Base-by-base conservation (phyloP, 2,329 filamentous ascomycete genomes). In the Talaromyces sp. region DNA sequence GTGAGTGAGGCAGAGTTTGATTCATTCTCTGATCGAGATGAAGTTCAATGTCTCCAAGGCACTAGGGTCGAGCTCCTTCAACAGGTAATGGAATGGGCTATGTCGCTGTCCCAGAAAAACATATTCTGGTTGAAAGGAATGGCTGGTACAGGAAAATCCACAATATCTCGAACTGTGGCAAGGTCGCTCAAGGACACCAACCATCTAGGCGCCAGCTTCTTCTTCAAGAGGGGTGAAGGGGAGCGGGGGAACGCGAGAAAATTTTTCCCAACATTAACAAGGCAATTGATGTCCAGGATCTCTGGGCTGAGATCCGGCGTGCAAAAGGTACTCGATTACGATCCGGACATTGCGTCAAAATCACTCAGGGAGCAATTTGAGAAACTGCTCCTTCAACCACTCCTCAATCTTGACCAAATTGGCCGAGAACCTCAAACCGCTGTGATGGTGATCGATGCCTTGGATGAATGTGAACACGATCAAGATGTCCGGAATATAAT, bases 401-500 rank as follows among this genome's bases (percentile, higher is more conserved):
- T 75, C 1, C 63, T 66, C 8, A 35, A 35, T 6, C 16, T 70
- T 13, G 9, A 61, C 16, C n/a, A 5, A n/a, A 27, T 11, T 10
- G 35, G 7, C 2, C 6, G 45, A 6, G 3, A 61, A 37, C 47
- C 10, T 49, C 4, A 19, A 27, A 31, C 24, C 39, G 45, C 19
- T 8, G 60, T 69, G 3, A 62, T 73, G 1, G 70, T 76, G 27
- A 69, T 73, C 7, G 72, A 74, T 63, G 69, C 70, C 1, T 52
- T 75, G 13, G 73, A 78, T 62, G 71, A 76, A 64, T 73, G 68
- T 56, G 69, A 73, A 33, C 31, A 50, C 9, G 66, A 70, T n/a
- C n/a, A n/a, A n/a, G n/a, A n/a, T n/a, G n/a, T n/a, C n/a, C n/a
- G 43, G 33, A 68, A n/a, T 67, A 73, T 76, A 49, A 60, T 76